These are phyloP conservation scores for Leccinum truebloodii DNA, from an alignment of 768 basidiomycete species.

Conservation along the genomic window DNA sequence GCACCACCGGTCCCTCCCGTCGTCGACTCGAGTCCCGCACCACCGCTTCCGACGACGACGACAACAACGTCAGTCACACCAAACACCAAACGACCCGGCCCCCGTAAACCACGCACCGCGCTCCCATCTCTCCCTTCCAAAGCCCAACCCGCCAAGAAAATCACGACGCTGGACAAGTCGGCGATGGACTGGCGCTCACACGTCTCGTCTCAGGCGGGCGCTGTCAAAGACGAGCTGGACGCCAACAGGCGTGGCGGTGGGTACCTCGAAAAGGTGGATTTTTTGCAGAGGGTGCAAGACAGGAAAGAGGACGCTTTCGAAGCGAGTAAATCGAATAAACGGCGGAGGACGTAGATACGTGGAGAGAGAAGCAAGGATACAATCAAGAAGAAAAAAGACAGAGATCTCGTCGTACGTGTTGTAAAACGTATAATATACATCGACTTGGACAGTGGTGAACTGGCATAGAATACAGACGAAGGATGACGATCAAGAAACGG, in stretches of 20 bases:
- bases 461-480: conserved; percentile 1
- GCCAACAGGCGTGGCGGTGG: conserved; percentile 73
- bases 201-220: conserved; percentile 44
- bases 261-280: conserved; percentile 84
- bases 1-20: neutral
- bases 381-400: neutral
- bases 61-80: neutral
- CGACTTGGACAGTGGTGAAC: neutral
- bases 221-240: conserved; percentile 69
- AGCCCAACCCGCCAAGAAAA: conserved; percentile 63
- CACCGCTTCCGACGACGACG: neutral
- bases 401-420: neutral
- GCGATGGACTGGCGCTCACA: conserved; percentile 85
- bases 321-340: conserved; percentile 54
- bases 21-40: neutral
- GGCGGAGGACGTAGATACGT: conserved; percentile 33
- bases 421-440: conserved; percentile 11
- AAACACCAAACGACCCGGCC: conserved; percentile 50
- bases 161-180: conserved; percentile 84
- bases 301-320: conserved; percentile 68
- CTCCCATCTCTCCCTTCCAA: conserved; percentile 54
- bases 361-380: neutral
- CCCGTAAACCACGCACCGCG: conserved; percentile 62
- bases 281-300: conserved; percentile 72
- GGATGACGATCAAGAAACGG: neutral